Evolutionary conservation across 805 yeast species (phyloP), one percentile per base, ranked within the genome.

Genomic region (Pichia cabralensis): DNA sequence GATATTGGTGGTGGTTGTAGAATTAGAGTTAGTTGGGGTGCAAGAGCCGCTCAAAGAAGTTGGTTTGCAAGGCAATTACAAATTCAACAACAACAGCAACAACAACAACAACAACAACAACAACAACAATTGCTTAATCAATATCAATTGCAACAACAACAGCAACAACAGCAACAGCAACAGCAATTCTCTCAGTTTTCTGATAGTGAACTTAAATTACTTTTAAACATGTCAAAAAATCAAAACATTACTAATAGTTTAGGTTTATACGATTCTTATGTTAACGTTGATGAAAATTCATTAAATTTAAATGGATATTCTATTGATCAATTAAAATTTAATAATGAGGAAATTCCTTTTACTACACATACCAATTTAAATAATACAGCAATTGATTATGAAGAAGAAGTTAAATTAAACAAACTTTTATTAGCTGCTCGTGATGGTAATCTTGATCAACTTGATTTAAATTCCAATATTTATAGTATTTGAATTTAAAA

Each of bases 11-110:
- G 33, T 9, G 86, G 83, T 38, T 78, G 83, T 38, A 69, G 89
- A 41, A 76, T 86, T 31, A 67, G 95, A 47, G 67, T 86, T 38
- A 78, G 89, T 34, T 86, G 96, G 96, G 96, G 96, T 25, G 61
- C 61, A 21, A 69, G 85, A 45, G 72, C 81, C 9, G 61, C 58
- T 17, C 62, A 55, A 46, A 48, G 61, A 38, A 55, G 50, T 35
- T 53, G 57, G 57, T 52, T 53, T 47, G 58, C 58, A 3, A 53
- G 57, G 42, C 58, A 55, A 35, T 35, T 55, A 28, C 49, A 48
- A 22, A 24, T 24, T 15, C 61, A 56, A 33, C 62, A 58, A 33
- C 35, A 23, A 13, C 35, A 33, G 10, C 36, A 46, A 17, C 53
- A 49, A 38, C 54, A 51, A 30, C 32, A 45, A 31, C 46, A 47